Base-by-base conservation (phyloP, 2,329 filamentous ascomycete species). In the Tolypocladium tundrense region DNA sequence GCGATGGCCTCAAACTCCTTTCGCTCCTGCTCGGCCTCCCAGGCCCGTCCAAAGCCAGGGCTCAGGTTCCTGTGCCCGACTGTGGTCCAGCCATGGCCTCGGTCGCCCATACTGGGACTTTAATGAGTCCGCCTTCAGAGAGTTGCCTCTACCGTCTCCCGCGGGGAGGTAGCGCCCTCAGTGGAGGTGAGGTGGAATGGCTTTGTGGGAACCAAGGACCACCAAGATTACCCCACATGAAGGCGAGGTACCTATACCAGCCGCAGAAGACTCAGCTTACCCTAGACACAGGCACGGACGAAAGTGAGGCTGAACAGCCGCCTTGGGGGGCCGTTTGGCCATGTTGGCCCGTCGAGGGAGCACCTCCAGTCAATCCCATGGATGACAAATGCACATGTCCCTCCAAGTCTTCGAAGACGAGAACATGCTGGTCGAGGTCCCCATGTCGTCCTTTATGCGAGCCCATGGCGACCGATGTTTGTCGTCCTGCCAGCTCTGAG, bases 1-100 rank as follows among this genome's bases (percentile, higher is more conserved):
- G 64, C 64, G 50, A 72, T 72, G 57, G 64, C 63, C 35, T 61
- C 65, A 50, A 65, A 65, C 54, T 72, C 70, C 43, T 62, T 60
- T 42, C 61, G 53, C 58, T 72, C 70, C 48, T 65, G 65, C 60
- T 71, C 67, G n/a, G 62, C 62, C 57, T 68, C 63, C 64, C 63
- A 66, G 42, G 65, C 57, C 10, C 63, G 63, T 31, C 61, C 62
- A 55, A 64, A 63, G 19, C 57, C 56, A 24, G 63, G 64, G 50
- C 58, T 60, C 33, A 61, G 61, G 33, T 61, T 61, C 52, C 61
- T 58, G 56, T 68, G 66, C 56, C 70, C 69, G 52, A 72, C 66
- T 45, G 65, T 69, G 48, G 68, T 70, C 70, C 70, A 72, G 58
- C 67, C 69, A 56, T 63, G 61, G 33, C 60, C 58, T 61, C 67